phyloP scores from a whole-genome alignment of 495 filamentous ascomycete species.

The Penicillium coprophilum region DNA sequence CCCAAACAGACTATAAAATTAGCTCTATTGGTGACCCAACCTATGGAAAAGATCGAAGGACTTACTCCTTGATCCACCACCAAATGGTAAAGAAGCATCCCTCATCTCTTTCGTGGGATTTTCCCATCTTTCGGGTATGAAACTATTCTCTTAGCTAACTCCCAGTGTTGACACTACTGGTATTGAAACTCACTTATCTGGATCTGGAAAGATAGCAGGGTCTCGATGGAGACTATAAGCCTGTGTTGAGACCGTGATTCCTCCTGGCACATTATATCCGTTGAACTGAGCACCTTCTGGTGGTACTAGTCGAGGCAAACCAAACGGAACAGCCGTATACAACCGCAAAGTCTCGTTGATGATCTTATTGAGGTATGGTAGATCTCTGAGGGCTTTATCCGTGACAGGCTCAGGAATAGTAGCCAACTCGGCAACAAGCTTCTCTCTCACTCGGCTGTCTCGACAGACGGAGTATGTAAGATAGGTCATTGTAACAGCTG shows the following conservation, averaged over 20 bases:
- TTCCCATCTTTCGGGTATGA: constrained; percentile 46
- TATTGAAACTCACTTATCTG: constrained; percentile 22
- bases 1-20: constrained; percentile 40
- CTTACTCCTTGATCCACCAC: constrained; percentile 47
- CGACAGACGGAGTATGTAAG: constrained; percentile 37
- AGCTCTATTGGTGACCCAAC: background rate
- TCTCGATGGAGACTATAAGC: constrained; percentile 47
- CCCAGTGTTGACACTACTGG: background rate
- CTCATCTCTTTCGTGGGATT: constrained; percentile 51
- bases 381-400: constrained; percentile 36
- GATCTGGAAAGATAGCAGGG: constrained; percentile 26
- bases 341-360: constrained; percentile 55
- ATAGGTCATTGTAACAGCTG: constrained; percentile 45
- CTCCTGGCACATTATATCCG: constrained; percentile 33
- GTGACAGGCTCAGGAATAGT: constrained; percentile 32
- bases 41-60: background rate
- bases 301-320: constrained; percentile 40
- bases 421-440: constrained; percentile 44
- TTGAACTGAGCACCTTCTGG: constrained; percentile 26
- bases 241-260: constrained; percentile 39
- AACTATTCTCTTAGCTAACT: constrained; percentile 21
- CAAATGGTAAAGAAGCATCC: constrained; percentile 53
- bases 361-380: constrained; percentile 42
- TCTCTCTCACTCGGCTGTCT: constrained; percentile 31
- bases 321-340: constrained; percentile 50